phyloP scores from a whole-genome alignment of 192 early-diverging fungal genomes.

The Rhizoclosmatium sp. region DNA sequence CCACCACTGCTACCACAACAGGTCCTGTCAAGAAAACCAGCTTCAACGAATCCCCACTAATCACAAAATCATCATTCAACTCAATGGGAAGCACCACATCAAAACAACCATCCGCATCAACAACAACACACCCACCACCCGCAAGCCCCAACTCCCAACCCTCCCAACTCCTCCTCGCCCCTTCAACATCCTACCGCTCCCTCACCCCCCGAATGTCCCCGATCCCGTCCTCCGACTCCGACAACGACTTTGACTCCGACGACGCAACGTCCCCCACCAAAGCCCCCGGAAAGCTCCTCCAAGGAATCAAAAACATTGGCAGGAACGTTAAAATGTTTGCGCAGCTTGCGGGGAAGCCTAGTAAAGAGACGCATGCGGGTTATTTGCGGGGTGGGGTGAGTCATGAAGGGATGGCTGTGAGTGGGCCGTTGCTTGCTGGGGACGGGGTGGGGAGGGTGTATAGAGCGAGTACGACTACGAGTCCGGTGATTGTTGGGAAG shows the following conservation, averaged over 20 bases:
- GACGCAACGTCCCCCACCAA: not conserved
- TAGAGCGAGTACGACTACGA: not conserved
- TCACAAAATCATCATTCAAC: not conserved
- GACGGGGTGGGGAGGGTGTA: not conserved
- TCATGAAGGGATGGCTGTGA: too few species aligned
- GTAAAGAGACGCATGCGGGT: too few species aligned
- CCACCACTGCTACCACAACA: not conserved
- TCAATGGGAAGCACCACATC: not conserved
- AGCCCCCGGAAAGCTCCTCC: slow-evolving; percentile 3
- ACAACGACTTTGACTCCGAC: not conserved
- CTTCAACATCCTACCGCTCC: not conserved
- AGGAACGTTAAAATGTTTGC: slow-evolving; percentile 20
- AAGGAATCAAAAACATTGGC: slow-evolving; percentile 24
- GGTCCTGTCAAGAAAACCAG: not conserved
- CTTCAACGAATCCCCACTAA: not conserved
- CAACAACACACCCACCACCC: not conserved
- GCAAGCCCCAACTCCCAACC: not conserved
- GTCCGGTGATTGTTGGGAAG: not conserved
- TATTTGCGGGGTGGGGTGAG: too few species aligned
- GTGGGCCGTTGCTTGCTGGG: not conserved
- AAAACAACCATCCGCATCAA: not conserved
- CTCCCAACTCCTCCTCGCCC: not conserved
- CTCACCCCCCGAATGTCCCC: not conserved
- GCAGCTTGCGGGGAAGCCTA: not conserved
- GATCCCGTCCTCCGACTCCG: not conserved